phyloP scores from a whole-genome alignment of 1,284 basidiomycete species.

The Naganishia cerealis region DNA sequence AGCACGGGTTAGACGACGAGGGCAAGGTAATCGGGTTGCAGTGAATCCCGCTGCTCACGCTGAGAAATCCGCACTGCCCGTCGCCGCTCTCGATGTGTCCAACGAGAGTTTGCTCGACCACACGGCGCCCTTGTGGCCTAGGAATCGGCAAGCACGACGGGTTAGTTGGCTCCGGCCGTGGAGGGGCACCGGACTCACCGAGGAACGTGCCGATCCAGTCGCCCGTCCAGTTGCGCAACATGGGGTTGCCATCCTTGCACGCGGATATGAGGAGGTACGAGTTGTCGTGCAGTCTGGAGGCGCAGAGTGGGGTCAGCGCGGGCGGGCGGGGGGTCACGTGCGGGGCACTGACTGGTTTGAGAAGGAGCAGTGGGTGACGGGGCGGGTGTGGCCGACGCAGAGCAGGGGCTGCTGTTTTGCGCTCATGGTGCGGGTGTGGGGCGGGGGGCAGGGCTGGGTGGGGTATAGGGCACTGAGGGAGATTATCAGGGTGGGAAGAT shows the following conservation, averaged over 20 bases:
- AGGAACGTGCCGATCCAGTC: conserved; percentile 99
- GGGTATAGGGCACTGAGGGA: background rate
- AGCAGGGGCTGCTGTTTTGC: conserved; percentile 55
- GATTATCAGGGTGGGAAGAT: background rate
- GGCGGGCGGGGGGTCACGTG: background rate
- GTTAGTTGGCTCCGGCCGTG: background rate
- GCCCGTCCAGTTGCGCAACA: conserved; percentile 93
- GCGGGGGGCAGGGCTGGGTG: background rate
- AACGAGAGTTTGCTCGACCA: conserved; percentile 94
- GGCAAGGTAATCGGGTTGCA: conserved; percentile 14
- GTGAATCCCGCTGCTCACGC: conserved; percentile 64
- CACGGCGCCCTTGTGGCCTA: conserved; percentile 93
- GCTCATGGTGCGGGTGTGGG: conserved; percentile 10
- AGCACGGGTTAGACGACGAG: background rate
- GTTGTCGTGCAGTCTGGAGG: conserved; percentile 65
- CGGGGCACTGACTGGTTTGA: conserved; percentile 58
- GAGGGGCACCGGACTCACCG: conserved; percentile 53
- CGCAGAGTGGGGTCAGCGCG: background rate
- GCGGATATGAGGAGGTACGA: conserved; percentile 85
- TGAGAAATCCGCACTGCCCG: conserved; percentile 95
- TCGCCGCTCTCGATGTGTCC: conserved; percentile 80
- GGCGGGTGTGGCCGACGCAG: conserved; percentile 64
- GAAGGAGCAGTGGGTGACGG: conserved; percentile 91
- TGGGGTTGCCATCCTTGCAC: conserved; percentile 95
- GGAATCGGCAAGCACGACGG: background rate